Evolutionary conservation across 257 asterid species (phyloP), one percentile per base, ranked within the genome.

Genomic region (Jaltomata sinuosa): DNA sequence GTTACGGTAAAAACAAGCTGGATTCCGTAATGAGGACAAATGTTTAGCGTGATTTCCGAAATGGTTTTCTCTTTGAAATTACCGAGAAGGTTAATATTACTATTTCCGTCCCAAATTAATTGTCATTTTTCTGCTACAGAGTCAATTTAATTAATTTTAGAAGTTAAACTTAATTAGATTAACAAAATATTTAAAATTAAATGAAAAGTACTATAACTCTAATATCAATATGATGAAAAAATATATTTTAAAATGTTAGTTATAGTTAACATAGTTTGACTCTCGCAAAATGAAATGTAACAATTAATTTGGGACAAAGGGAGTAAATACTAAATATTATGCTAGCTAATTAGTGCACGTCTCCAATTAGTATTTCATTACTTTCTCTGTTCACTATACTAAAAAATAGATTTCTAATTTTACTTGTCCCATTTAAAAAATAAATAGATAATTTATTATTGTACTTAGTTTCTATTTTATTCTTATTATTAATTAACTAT

Each of bases 21-120:
- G 22, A 2, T 74, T 25, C 11, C 15, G 18, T 62, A 62, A n/a
- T 80, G 74, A 50, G 84, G 89, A 88, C 91, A 89, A 84, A 45
- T 2, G 55, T 27, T 27, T 36, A 57, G 27, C 89, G 86, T 79
- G 71, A 53, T 38, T 50, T 79, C 84, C 81, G 62, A 65, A 34
- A 29, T 68, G 71, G 87, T 47, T 82, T 32, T 49, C 27, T 31
- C 86, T 54, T 89, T 62, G 95, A 64, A 19, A 64, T 84, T 65
- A 79, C 83, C 93, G 88, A 80, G 49, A 42, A 67, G 36, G 79
- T 84, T 80, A 65, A 85, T 84, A 34, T 40, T 18, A 34, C 1
- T 14, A 15, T 57, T 57, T 22, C 16, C n/a, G 27, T 21, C 32
- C 7, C 67, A 57, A 57, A 21, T 21, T 55, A 55, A 2, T 55